Base-by-base conservation (phyloP, 78 protist genomes). In the Cavenderia fasciculata region DNA sequence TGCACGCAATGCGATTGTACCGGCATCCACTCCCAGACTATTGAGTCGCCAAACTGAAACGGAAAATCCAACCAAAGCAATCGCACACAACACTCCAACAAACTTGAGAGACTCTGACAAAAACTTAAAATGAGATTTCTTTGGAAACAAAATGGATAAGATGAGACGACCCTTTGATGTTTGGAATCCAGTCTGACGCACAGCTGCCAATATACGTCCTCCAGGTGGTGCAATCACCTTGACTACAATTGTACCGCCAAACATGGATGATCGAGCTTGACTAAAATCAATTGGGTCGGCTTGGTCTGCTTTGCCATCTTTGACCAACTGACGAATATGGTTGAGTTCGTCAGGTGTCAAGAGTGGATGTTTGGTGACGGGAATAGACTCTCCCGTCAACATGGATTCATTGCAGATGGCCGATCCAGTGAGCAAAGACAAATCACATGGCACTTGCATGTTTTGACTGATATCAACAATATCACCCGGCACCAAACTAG, bases 331-430 rank as follows among this genome's bases (percentile, higher is more conserved):
- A n/a, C n/a, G n/a, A n/a, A n/a, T n/a, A n/a, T n/a, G n/a, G n/a
- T n/a, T n/a, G 44, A 38, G 25, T 40, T 63, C 51, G 47, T 63
- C 72, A 63, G 51, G 72, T 40, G 72, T 36, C 8, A 63, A 27
- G 2, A 63, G 18, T 57, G 90, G 52, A 38, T 82, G 73, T 34
- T 82, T 82, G 0, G 90, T 82, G 11, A 92, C 95, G 6, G 99
- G 99, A 7, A 94, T 87, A 0, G 98, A 93, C 79, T 98, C 99
- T 51, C 99, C 99, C 0, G 99, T 99, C 52, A 99, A 96, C 90
- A 96, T 89, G 16, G 99, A 86, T 88, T 99, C 99, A 85, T 98
- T 95, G 29, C 94, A 93, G 21, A 98, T 93, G 2, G 82, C 87
- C 21, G 77, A 85, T 51, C 99, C 99, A 34, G 47, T 41, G 14